Evolutionary conservation across 805 yeast species (phyloP), one percentile per base, ranked within the genome.

Genomic region (Komagataella populi): DNA sequence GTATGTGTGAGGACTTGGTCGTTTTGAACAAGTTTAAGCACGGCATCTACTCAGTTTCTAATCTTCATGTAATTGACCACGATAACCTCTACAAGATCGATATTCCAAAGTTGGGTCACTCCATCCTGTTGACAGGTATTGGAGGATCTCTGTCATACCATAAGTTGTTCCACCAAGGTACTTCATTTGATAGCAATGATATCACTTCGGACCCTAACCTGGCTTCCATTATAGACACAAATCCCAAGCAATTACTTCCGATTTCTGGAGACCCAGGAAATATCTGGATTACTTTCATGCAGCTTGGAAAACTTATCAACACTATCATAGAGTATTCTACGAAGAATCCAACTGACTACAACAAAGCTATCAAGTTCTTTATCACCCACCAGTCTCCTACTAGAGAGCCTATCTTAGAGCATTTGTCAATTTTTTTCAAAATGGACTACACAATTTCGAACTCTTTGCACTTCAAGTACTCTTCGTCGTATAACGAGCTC

Each of bases 401-500:
- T 30, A 71, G 84, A 54, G 87, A 83, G 54, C 86, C 87, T 2
- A 63, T 85, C 23, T 63, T 86, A 45, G 83, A 82, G 53, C 87
- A 83, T 61, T 63, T 86, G 53, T 80, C 87, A 44, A 76, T 83
- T 44, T 68, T 78, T 23, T 71, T 84, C 56, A 78, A 81, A 55
- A 83, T 85, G 58, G 90, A 84, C 61, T 82, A 81, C 61, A 81
- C 89, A 2, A 63, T 86, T 4, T 77, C 85, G n/a, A 83, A 83
- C 56, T 83, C 87, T 0, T 62, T 84, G 45, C 91, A 85, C 60
- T 82, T 82, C 66, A 69, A 82, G 52, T 82, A 83, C 62, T 82
- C 85, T 1, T 76, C 85, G 1, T 76, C 84, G 55, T 84, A 80
- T 61, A 83, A 82, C 61, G 88, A 83, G 55, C 70, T 79, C 61